Evolutionary conservation across 805 yeast genomes (phyloP).

Genomic region (Dipodascus albidus): DNA sequence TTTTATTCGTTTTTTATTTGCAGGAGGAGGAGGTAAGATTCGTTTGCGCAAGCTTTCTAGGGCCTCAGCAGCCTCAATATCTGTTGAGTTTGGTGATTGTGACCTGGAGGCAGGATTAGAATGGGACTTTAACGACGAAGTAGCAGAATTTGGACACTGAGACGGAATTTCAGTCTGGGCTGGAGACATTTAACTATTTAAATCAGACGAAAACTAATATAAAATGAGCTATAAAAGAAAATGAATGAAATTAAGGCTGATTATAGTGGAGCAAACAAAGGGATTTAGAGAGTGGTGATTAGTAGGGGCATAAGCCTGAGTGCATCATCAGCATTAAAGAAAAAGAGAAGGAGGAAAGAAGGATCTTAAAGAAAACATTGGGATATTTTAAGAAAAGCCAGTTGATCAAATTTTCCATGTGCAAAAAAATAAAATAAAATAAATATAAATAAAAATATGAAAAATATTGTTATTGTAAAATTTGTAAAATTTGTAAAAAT

Average conservation of each 20-base stretch:
- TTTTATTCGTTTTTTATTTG: background rate
- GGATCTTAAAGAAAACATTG: no score
- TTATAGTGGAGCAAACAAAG: background rate
- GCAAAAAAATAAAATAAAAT: background rate
- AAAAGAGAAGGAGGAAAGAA: background rate
- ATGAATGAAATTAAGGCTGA: background rate
- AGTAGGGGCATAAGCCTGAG: background rate
- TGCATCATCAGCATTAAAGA: background rate
- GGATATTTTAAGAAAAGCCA: background rate
- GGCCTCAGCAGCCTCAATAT: background rate
- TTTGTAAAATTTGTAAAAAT: no score
- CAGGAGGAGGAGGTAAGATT: background rate
- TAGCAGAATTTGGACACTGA: background rate
- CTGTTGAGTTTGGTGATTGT: background rate
- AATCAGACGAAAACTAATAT: no score
- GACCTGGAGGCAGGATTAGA: background rate
- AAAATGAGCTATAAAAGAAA: no score
- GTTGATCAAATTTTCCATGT: background rate
- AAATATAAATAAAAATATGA: background rate
- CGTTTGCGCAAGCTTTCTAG: background rate
- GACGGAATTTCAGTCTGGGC: background rate
- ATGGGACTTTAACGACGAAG: background rate
- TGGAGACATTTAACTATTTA: background rate
- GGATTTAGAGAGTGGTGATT: background rate
- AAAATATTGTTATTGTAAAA: no score